Conservation (phyloP, 352 stramenopile genomes). For the Globisporangium irregulare region DNA sequence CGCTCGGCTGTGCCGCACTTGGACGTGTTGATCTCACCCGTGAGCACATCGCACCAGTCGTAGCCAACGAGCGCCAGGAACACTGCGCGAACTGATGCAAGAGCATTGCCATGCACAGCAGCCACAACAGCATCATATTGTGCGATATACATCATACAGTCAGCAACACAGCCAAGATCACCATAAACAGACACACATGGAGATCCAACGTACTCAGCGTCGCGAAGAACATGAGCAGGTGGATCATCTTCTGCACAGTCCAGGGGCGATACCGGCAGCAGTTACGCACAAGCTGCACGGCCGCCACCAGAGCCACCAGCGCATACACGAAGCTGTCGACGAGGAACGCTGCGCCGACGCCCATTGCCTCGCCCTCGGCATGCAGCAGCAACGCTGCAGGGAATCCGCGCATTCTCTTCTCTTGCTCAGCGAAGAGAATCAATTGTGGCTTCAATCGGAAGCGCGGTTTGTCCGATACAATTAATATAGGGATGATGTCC, state of each 20-base stretch:
- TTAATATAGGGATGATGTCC: too few species aligned
- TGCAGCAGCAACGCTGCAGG: neutral
- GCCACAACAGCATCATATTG: neutral
- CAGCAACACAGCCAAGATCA: neutral
- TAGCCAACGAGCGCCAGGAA: slow-evolving; percentile 73
- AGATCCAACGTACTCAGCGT: slow-evolving; percentile 44
- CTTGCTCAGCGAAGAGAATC: neutral
- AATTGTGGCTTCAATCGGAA: slow-evolving; percentile 10
- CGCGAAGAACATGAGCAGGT: slow-evolving; percentile 80
- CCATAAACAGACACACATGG: neutral
- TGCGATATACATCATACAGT: neutral
- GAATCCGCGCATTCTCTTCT: neutral
- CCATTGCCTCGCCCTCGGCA: slow-evolving; percentile 33
- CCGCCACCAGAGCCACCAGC: slow-evolving; percentile 48
- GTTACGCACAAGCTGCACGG: slow-evolving; percentile 78
- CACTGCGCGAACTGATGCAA: slow-evolving; percentile 41
- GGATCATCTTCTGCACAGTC: slow-evolving; percentile 88
- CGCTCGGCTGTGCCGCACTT: slow-evolving; percentile 59
- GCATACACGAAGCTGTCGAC: slow-evolving; percentile 68
- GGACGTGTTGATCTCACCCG: slow-evolving; percentile 54
- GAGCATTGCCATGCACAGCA: neutral
- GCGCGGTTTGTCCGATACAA: neutral
- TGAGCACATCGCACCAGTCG: slow-evolving; percentile 82
- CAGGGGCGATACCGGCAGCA: slow-evolving; percentile 79
- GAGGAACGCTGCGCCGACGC: slow-evolving; percentile 63